Conservation (phyloP, 2,329 filamentous ascomycete genomes). For the Seiridium cupressi region DNA sequence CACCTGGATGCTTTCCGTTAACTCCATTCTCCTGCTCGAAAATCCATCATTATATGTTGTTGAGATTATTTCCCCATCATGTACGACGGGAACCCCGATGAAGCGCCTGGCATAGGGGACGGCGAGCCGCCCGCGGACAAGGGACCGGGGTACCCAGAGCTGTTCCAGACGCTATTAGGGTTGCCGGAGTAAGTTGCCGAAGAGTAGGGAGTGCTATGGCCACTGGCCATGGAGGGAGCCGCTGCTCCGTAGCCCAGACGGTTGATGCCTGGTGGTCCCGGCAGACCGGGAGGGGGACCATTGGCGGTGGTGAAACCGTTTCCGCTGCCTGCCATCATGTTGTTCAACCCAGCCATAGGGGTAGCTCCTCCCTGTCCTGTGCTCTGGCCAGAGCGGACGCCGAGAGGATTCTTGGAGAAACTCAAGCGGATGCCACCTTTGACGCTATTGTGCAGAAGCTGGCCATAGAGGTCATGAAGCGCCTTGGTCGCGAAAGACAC, state of each 20-base stretch:
- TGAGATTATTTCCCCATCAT: constrained; percentile 22
- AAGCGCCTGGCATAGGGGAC: constrained; percentile 18
- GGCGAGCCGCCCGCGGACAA: constrained; percentile 18
- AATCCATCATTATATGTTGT: not conserved
- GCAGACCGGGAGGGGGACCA: constrained; percentile 79
- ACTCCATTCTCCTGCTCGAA: not conserved
- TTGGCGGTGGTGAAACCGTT: constrained; percentile 66
- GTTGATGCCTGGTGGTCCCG: constrained; percentile 68
- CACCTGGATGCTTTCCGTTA: not conserved
- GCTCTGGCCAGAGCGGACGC: constrained; percentile 79
- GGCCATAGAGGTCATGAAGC: constrained; percentile 84
- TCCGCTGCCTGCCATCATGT: constrained; percentile 49
- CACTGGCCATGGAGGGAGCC: constrained; percentile 15
- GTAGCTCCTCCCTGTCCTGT: constrained; percentile 36
- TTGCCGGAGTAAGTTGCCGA: constrained; percentile 16
- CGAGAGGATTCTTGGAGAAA: constrained; percentile 96
- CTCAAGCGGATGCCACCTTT: constrained; percentile 94
- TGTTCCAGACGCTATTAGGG: constrained; percentile 23
- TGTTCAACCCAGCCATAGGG: constrained; percentile 55
- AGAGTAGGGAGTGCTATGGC: constrained; percentile 20
- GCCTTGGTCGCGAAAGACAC: constrained; percentile 89
- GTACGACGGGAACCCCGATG: constrained; percentile 20
- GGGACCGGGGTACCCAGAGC: constrained; percentile 20
- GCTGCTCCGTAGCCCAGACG: constrained; percentile 21
- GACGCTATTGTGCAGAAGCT: constrained; percentile 82